These are phyloP conservation scores for Colletotrichum gloeosporioides DNA, from an alignment of 2,329 filamentous ascomycete species.

Conservation along the genomic window DNA sequence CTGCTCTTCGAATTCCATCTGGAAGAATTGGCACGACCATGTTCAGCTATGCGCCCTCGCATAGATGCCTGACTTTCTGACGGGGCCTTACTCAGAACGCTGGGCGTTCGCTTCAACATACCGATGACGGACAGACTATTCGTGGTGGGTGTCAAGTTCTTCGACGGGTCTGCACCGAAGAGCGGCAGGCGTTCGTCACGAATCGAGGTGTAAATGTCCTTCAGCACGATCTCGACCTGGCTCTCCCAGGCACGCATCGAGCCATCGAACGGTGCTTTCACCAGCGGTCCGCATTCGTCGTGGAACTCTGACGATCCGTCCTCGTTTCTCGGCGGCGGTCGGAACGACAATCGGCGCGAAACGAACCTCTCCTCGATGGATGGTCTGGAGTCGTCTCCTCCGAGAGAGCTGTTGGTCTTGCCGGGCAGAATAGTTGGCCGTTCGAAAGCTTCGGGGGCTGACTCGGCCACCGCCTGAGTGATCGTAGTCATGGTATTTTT, in stretches of 20 bases:
- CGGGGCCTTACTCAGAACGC: conserved; percentile 89
- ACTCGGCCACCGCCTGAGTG: conserved; percentile 75
- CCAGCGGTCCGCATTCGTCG: conserved; percentile 75
- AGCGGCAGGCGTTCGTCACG: conserved; percentile 85
- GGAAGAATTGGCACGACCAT: conserved; percentile 56
- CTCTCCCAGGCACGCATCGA: conserved; percentile 82
- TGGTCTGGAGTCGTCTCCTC: conserved; percentile 35
- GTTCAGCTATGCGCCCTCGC: conserved; percentile 74
- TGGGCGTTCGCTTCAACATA: conserved; percentile 84
- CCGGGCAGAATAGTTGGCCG: conserved; percentile 61
- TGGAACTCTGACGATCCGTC: conserved; percentile 34
- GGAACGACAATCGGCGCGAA: conserved; percentile 55
- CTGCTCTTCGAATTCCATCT: conserved; percentile 88
- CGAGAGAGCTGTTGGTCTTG: conserved; percentile 28
- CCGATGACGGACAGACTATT: conserved; percentile 76
- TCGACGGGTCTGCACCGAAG: conserved; percentile 70
- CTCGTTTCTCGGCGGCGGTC: conserved; percentile 51
- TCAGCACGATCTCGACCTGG: conserved; percentile 89
- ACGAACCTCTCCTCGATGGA: conserved; percentile 40
- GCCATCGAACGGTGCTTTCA: conserved; percentile 79
- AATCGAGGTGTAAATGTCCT: conserved; percentile 90
- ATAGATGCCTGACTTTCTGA: conserved; percentile 77
- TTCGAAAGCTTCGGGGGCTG: conserved; percentile 71
- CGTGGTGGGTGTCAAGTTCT: conserved; percentile 44
- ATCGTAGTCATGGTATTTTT: conserved; percentile 96